Base-by-base conservation (phyloP, 768 basidiomycete genomes). In the Lyophyllum shimeji region DNA sequence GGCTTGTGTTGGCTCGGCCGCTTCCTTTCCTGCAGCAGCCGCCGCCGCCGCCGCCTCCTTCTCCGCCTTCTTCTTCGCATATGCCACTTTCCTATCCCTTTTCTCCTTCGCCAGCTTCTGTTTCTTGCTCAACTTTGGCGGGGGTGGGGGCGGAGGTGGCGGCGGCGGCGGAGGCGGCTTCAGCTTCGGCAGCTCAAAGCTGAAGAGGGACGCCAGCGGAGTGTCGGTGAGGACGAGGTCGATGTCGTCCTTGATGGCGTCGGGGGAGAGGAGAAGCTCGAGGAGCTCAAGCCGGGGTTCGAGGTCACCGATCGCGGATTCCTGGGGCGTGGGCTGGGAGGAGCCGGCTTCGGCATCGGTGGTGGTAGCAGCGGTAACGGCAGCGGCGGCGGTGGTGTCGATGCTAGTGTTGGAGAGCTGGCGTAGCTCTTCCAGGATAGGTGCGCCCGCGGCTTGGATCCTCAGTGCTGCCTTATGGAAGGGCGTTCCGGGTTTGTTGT, bases 401-500 rank as follows among this genome's bases (percentile, higher is more conserved):
- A 25, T 6, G 12, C 11, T 37, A 2, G 34, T 11, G 34, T 6
- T n/a, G 9, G 43, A 23, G 15, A 52, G n/a, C 21, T 56, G 50
- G 40, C 78, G 69, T 15, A 85, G 69, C 21, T 78, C 73, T 17
- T 71, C 64, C 8, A 82, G 67, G 12, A 86, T 74, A 0, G 79
- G 70, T 18, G 67, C 65, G 0, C 72, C 62, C 3, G 68, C 63
- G 2, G 62, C 66, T 52, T 83, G 81, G 57, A 97, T 84, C 39
- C 83, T 74, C 15, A 77, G 69, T 0, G 96, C 95, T 5, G 81
- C 72, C 63, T 84, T 87, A 73, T 91, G 82, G 66, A 86, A 86
- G 0, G 78, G 60, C 0, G 89, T 85, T n/a, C 85, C 87, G 0
- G 82, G 72, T 59, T 84, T 82, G 69, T 99, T 98, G 71, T 98